These are phyloP conservation scores for Epichloe gansuensis DNA, from an alignment of 2,329 filamentous ascomycete genomes.

Conservation along the genomic window DNA sequence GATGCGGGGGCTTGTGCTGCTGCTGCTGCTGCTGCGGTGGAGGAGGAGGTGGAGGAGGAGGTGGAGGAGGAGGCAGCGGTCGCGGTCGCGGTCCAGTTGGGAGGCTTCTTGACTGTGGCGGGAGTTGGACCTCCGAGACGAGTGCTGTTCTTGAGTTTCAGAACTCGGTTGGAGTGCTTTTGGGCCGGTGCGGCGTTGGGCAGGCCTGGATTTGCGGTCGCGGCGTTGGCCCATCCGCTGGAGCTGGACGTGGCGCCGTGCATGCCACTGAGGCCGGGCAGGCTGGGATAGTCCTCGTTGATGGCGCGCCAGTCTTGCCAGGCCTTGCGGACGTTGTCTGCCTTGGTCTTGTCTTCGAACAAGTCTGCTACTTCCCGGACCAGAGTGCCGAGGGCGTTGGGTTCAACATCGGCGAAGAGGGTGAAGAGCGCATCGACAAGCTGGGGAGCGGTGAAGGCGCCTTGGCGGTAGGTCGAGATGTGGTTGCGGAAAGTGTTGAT, in stretches of 20 bases:
- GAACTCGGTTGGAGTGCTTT: slow-evolving; percentile 40
- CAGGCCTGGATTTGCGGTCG: slow-evolving; percentile 40
- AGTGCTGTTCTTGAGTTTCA: slow-evolving; percentile 48
- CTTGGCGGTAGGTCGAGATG: slow-evolving; percentile 67
- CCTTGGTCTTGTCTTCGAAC: slow-evolving; percentile 72
- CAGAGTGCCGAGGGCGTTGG: slow-evolving; percentile 73
- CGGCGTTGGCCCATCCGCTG: slow-evolving; percentile 49
- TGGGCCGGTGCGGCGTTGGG: slow-evolving; percentile 29
- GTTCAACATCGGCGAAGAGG: slow-evolving; percentile 66
- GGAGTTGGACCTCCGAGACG: slow-evolving; percentile 27
- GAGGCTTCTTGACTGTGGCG: background rate
- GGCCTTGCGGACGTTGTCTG: slow-evolving; percentile 60
- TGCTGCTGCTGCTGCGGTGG: slow-evolving; percentile 22
- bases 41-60: slow-evolving; percentile 11
- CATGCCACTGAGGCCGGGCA: slow-evolving; percentile 64
- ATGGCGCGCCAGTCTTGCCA: slow-evolving; percentile 96
- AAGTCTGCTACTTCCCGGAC: slow-evolving; percentile 87
- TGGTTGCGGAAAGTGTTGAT: slow-evolving; percentile 64
- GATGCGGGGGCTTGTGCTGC: slow-evolving; percentile 2
- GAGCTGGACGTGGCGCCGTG: slow-evolving; percentile 46
- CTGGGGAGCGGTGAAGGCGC: slow-evolving; percentile 56
- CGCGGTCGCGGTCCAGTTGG: background rate
- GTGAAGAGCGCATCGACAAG: slow-evolving; percentile 82
- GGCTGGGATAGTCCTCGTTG: slow-evolving; percentile 86
- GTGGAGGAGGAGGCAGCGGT: background rate